Conservation (phyloP, 805 yeast genomes). For the Cyberlindnera euphorbiae region DNA sequence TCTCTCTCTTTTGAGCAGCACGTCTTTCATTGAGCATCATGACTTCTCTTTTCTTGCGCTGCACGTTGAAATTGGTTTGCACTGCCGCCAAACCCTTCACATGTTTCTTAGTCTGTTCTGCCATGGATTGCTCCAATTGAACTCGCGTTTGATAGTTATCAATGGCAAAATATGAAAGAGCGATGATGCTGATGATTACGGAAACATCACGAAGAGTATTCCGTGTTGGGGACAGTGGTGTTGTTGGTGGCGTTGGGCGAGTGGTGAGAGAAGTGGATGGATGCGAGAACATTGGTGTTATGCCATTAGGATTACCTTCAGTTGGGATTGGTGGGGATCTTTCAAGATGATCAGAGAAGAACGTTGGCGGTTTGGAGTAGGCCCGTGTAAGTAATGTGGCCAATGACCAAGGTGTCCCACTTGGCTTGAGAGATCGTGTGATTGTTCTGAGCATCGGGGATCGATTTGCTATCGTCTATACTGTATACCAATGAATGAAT, state of each 20-base stretch:
- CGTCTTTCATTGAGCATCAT: conserved; percentile 49
- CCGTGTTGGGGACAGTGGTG: conserved; percentile 1
- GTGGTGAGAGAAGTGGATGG: too few species aligned
- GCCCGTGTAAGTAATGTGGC: conserved; percentile 1
- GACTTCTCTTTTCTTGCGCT: conserved; percentile 47
- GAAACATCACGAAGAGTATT: conserved; percentile 34
- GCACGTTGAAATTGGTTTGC: conserved; percentile 45
- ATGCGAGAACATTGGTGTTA: too few species aligned
- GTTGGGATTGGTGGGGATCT: neutral
- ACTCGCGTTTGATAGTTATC: conserved; percentile 44
- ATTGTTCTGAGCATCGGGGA: neutral
- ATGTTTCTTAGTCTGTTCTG: conserved; percentile 30
- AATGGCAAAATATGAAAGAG: conserved; percentile 44
- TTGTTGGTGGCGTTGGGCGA: neutral
- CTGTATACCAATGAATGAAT: too few species aligned
- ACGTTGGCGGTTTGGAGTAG: conserved; percentile 18
- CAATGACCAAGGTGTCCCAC: neutral
- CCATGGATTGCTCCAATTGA: conserved; percentile 29
- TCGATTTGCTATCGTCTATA: too few species aligned
- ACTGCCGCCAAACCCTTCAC: conserved; percentile 31
- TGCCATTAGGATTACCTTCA: neutral
- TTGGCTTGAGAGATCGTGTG: neutral
- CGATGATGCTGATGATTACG: conserved; percentile 37
- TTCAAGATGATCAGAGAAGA: conserved; percentile 16
- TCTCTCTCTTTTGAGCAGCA: conserved; percentile 42